phyloP scores from a whole-genome alignment of 2,329 filamentous ascomycete species.

The Coccinonectria pachysandricola region DNA sequence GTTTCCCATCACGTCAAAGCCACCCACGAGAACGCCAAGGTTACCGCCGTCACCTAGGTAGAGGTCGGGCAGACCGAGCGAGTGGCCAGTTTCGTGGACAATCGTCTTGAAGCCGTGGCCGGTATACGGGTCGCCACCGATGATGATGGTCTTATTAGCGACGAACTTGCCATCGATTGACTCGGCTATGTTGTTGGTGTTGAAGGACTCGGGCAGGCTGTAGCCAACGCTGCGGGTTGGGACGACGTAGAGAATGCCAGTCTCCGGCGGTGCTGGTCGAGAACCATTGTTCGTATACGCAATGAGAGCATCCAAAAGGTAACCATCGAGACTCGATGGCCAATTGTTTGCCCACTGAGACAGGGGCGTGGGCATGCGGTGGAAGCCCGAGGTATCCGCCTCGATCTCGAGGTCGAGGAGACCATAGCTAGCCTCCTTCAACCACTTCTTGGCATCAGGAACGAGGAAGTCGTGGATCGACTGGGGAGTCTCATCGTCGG shows the following conservation, averaged over 20 bases:
- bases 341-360: conserved; percentile 17
- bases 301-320: conserved; percentile 9
- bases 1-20: conserved; percentile 28
- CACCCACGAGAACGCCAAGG: conserved; percentile 18
- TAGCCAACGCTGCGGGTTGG: conserved; percentile 6
- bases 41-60: conserved; percentile 21
- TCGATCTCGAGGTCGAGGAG: conserved; percentile 14
- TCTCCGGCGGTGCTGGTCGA: conserved; percentile 1
- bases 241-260: conserved; percentile 9
- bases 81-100: conserved; percentile 29
- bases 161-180: too few relatives aligned
- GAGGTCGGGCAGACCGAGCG: conserved; percentile 28
- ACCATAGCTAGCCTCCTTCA: conserved; percentile 16
- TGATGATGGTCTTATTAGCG: conserved; percentile 25
- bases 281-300: conserved; percentile 4
- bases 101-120: conserved; percentile 24
- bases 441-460: conserved; percentile 8
- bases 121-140: conserved; percentile 22
- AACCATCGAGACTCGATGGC: conserved; percentile 3
- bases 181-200: too few relatives aligned
- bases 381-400: conserved; percentile 12
- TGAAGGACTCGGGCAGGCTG: too few relatives aligned
- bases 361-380: conserved; percentile 17
- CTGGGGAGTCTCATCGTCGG: conserved; percentile 14
- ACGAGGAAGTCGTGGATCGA: conserved; percentile 10